Base-by-base conservation (phyloP, 495 filamentous ascomycete species). In the Glutinoglossum americanum region DNA sequence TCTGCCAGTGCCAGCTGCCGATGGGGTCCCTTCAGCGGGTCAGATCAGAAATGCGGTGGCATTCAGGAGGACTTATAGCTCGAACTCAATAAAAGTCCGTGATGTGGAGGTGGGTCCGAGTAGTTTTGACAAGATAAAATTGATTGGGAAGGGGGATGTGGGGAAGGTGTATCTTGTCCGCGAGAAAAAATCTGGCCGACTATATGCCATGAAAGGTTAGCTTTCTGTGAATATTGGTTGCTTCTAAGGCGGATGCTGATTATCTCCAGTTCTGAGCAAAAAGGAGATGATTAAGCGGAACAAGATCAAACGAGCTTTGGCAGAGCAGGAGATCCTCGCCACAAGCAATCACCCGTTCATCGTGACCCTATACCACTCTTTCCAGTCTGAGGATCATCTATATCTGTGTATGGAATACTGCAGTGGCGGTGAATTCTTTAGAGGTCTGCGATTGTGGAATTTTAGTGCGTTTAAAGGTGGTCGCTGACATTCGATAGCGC, bases 231-330 rank as follows among this genome's bases (percentile, higher is more conserved):
- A 56, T 13, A 15, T 13, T 30, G n/a, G 1, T 1, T 6, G 28
- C 1, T 5, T 27, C 7, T 2, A 10, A 17, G 30, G 47, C 55
- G n/a, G 56, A 30, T 33, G 66, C 58, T 41, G 58, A 67, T 57
- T 30, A 58, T 48, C 39, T 39, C 25, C 66, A 98, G 92, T 98
- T 10, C 64, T 98, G 71, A 97, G 89, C 76, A 98, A 98, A 72
- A 95, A 96, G 75, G 92, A 98, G 73, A 98, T 98, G 92, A 98
- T 98, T 73, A 98, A 98, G 74, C 83, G 92, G 33, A 98, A 98
- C 71, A 98, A 98, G 78, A 98, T 98, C 75, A 98, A 98, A 75
- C 81, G 92, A 62, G 92, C 92, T 51, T 73, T 98, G 66, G 92
- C 92, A 27, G 92, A 98, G 69, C 92, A 98, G 69, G 92, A 98